Evolutionary conservation across 2,329 filamentous ascomycete genomes (phyloP).

Genomic region (Didymosphaeria variabile): DNA sequence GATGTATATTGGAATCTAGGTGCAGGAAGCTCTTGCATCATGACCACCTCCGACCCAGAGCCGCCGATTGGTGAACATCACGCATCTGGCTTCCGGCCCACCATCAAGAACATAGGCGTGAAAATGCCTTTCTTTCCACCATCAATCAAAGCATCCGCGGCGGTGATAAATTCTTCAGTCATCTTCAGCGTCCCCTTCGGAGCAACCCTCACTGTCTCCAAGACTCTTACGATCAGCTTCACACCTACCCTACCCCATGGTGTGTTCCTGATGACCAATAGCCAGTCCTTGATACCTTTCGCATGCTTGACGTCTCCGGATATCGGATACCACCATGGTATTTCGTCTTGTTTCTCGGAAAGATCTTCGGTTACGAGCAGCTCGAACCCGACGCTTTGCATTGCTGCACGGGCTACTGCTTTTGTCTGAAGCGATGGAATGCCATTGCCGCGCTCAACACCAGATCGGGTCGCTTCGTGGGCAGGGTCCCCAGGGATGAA

Average conservation of each 20-base stretch:
- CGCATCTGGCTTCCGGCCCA: conserved; percentile 48
- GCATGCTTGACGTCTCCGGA: conserved; percentile 68
- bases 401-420: conserved; percentile 77
- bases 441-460: conserved; percentile 90
- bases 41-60: too few species aligned
- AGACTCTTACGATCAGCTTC: conserved; percentile 76
- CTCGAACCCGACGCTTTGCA: conserved; percentile 84
- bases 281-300: conserved; percentile 65
- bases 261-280: conserved; percentile 2
- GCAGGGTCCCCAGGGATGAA: conserved; percentile 84
- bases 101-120: conserved; percentile 95
- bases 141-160: conserved; percentile 83
- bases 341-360: conserved; percentile 72
- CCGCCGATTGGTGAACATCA: too few species aligned
- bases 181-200: conserved; percentile 65
- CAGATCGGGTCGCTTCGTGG: conserved; percentile 85
- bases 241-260: conserved; percentile 40
- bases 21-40: too few species aligned
- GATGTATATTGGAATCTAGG: too few species aligned
- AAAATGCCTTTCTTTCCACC: conserved; percentile 85
- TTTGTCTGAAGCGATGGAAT: conserved; percentile 93
- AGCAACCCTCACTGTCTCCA: conserved; percentile 76
- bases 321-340: conserved; percentile 91
- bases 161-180: conserved; percentile 85
- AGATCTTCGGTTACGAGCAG: conserved; percentile 83